Evolutionary conservation across 495 filamentous ascomycete species (phyloP).

Genomic region (Neurospora cerealis): DNA sequence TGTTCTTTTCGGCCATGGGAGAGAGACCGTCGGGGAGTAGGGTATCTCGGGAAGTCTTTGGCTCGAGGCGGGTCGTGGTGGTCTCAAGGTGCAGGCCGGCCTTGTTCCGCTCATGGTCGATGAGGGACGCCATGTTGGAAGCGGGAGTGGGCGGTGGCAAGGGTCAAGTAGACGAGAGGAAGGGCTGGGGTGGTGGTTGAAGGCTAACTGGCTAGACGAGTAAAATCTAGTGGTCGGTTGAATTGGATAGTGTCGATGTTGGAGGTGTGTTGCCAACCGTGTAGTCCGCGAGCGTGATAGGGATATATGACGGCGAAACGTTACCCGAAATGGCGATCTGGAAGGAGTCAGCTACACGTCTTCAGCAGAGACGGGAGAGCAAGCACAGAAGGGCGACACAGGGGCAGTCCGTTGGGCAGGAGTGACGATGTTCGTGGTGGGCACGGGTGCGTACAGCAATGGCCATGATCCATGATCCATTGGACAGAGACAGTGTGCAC

Average conservation of each 20-base stretch:
- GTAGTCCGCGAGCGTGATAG: background rate
- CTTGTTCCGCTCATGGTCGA: conserved; percentile 17
- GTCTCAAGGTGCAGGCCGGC: conserved; percentile 25
- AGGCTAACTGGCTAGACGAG: background rate
- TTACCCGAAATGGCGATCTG: conserved; percentile 1
- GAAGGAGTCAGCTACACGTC: conserved; percentile 9
- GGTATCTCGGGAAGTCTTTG: conserved; percentile 20
- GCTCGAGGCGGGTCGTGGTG: conserved; percentile 6
- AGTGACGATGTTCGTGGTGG: conserved; percentile 7
- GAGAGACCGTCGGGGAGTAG: conserved; percentile 17
- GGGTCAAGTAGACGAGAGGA: background rate
- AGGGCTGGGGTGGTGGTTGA: background rate
- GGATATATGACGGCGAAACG: background rate
- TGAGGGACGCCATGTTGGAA: conserved; percentile 18
- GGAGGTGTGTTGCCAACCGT: background rate
- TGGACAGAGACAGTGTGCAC: background rate
- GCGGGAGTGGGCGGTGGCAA: background rate
- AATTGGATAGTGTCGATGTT: background rate
- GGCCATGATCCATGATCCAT: background rate
- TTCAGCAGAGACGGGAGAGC: background rate
- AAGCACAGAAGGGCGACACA: background rate
- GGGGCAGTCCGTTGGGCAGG: background rate
- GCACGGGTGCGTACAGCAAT: background rate
- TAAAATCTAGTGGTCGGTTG: background rate
- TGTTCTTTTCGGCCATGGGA: conserved; percentile 18